Percentiles rank a stretch among this genome's conserved stretches.
Evolutionary conservation across 108 stramenopile species (phyloP).

Genomic region (Skeletonema costatum): DNA sequence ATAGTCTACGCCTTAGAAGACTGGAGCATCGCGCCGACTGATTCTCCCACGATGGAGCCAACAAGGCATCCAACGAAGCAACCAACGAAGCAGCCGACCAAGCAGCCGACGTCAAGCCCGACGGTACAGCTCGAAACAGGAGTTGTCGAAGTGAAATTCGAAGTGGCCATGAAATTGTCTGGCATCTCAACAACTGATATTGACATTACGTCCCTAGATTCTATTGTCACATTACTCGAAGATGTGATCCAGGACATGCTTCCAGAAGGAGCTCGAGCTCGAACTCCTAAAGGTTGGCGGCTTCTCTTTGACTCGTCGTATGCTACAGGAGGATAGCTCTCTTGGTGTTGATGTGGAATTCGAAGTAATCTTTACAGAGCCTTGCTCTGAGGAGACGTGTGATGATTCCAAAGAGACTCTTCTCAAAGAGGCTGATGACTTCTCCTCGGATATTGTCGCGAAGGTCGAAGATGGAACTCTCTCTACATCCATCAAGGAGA

Average conservation of each 20-base stretch:
- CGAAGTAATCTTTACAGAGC: slow-evolving; percentile 22
- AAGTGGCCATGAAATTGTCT: slow-evolving; percentile 17
- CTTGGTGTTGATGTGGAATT: slow-evolving; percentile 47
- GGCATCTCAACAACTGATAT: too few relatives aligned
- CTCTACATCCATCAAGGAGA: not conserved
- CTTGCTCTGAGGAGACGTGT: slow-evolving; percentile 17
- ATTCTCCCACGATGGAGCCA: not conserved
- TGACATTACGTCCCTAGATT: slow-evolving; percentile 20
- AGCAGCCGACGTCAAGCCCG: slow-evolving; percentile 19
- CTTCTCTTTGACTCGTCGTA: slow-evolving; percentile 16
- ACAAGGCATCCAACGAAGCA: slow-evolving; percentile 12
- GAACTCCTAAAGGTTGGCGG: slow-evolving; percentile 38
- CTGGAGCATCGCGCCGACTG: not conserved
- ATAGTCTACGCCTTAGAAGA: not conserved
- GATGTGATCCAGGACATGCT: slow-evolving; percentile 14
- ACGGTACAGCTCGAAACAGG: slow-evolving; percentile 1
- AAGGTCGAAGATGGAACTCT: not conserved
- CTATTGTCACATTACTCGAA: slow-evolving; percentile 26
- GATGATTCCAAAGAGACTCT: slow-evolving; percentile 9
- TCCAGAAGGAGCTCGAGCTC: slow-evolving; percentile 34
- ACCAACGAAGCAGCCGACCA: slow-evolving; percentile 13
- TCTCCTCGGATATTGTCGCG: not conserved
- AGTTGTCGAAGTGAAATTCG: slow-evolving; percentile 22
- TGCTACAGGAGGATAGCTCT: slow-evolving; percentile 3
- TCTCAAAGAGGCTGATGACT: not conserved